Evolutionary conservation across 106 monocot species (phyloP), one percentile per base, ranked within the genome.

Genomic region (Cymbidium sinense): DNA sequence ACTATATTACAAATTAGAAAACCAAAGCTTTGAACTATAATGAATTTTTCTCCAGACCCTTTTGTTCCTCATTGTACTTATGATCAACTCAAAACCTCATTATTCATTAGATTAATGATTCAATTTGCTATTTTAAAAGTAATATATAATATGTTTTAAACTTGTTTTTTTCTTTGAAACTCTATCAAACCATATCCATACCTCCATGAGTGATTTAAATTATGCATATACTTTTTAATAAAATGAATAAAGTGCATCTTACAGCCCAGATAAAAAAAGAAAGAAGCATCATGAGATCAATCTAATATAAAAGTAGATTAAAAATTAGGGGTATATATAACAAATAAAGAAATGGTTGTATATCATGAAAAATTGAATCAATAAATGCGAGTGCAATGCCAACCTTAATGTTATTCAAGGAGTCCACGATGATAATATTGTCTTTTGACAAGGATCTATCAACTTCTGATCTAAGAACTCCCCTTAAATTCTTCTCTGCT

Each of bases 371-470:
- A n/a, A 37, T 71, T n/a, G 20, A 71, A 35, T 37, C 19, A 71
- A 35, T 7, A 71, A 35, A 71, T 20, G 34, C n/a, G n/a, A 71
- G 37, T 4, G n/a, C 36, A 18, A 71, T 6, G 34, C 34, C 77
- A 61, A 99, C 99, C 95, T 99, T 99, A 77, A 99, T 99, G 77
- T 93, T 99, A 77, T 99, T 99, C 76, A 99, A 70, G 31, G 95
- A 95, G 70, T 99, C 99, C 19, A 99, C 89, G 58, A 99, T 91
- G 44, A 91, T 83, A 65, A 95, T 92, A 81, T 35, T 80, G 67
- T 95, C 94, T 76, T 86, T 94, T 36, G 99, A 92, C 33, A 99
- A 75, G 33, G 99, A 92, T 75, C 99, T 84, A 83, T 99, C 99
- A 79, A 99, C 95, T 87, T 99, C 92, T 18, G 99, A 99, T 78